Conservation (phyloP, 495 filamentous ascomycete genomes). For the Neurospora cerealis region DNA sequence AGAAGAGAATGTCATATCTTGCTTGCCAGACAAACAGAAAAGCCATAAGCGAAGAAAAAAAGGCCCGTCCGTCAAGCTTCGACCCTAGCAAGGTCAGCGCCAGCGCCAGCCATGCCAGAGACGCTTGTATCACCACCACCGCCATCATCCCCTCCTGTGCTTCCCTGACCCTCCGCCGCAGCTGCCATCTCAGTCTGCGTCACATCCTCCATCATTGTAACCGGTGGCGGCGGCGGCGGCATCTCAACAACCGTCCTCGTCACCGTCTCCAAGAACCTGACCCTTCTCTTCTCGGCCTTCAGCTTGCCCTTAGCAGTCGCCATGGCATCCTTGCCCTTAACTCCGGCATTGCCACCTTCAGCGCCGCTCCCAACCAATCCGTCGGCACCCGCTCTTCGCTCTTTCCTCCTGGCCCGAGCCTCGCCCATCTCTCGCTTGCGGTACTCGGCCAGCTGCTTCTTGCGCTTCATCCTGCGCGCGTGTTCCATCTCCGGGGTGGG, state of each 20-base stretch:
- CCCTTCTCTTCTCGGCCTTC: conserved; percentile 17
- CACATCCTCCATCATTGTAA: not conserved
- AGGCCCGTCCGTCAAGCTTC: not conserved
- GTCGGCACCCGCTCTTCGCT: conserved; percentile 41
- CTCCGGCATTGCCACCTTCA: not conserved
- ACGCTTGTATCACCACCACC: not conserved
- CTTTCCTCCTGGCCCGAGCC: conserved; percentile 63
- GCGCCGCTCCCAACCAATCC: not conserved
- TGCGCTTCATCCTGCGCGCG: conserved; percentile 60
- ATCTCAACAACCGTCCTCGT: conserved; percentile 5
- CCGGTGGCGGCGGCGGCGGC: conserved; percentile 1
- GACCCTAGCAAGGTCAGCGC: not conserved
- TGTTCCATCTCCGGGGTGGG: conserved; percentile 79
- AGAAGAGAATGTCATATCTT: too few relatives aligned
- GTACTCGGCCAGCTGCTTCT: conserved; percentile 79
- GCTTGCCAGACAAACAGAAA: not conserved
- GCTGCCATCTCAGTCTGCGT: not conserved
- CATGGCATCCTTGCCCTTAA: not conserved
- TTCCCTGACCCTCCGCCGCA: not conserved
- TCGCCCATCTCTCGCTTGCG: conserved; percentile 72
- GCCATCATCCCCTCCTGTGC: not conserved
- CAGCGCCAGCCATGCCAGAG: not conserved
- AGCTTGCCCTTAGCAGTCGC: conserved; percentile 3
- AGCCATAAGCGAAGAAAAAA: not conserved
- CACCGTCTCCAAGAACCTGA: conserved; percentile 25